Percentiles rank a stretch among this genome's conserved stretches.
phyloP scores from a whole-genome alignment of 2,329 filamentous ascomycete species.

The Fusarium proliferatum region DNA sequence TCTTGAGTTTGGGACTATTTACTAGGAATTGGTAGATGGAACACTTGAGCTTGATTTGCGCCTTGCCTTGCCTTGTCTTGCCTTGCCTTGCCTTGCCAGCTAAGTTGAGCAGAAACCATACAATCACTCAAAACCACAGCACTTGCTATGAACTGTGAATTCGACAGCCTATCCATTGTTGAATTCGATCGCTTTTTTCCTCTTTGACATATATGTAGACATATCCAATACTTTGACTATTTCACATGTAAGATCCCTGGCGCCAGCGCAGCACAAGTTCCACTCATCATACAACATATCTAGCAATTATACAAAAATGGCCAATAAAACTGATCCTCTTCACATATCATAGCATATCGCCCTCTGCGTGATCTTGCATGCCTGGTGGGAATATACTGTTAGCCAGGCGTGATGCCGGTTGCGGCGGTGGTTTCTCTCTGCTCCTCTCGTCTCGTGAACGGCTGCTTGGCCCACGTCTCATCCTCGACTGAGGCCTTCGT shows the following conservation, averaged over 20 bases:
- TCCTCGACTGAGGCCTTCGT: conserved; percentile 63
- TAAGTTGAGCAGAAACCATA: not conserved
- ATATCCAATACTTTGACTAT: not conserved
- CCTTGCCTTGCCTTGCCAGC: too few species aligned
- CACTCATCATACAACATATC: conserved; percentile 28
- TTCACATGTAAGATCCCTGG: conserved; percentile 7
- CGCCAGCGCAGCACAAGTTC: conserved; percentile 24
- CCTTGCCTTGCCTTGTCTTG: not conserved
- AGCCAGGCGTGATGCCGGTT: conserved; percentile 56
- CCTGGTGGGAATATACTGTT: conserved; percentile 49
- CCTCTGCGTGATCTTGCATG: conserved; percentile 50
- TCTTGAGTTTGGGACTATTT: not conserved
- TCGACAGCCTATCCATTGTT: not conserved
- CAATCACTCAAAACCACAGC: not conserved
- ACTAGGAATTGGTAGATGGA: not conserved
- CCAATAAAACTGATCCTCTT: not conserved
- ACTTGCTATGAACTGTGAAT: not conserved
- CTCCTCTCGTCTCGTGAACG: conserved; percentile 50
- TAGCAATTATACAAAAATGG: conserved; percentile 16
- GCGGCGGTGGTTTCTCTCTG: conserved; percentile 51
- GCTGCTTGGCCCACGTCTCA: conserved; percentile 48
- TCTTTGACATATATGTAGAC: not conserved
- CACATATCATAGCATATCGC: conserved; percentile 50
- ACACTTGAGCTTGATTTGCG: not conserved
- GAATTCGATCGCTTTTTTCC: conserved; percentile 10